Conservation (phyloP, 169 alveolate species). For the Babesia caballi region DNA sequence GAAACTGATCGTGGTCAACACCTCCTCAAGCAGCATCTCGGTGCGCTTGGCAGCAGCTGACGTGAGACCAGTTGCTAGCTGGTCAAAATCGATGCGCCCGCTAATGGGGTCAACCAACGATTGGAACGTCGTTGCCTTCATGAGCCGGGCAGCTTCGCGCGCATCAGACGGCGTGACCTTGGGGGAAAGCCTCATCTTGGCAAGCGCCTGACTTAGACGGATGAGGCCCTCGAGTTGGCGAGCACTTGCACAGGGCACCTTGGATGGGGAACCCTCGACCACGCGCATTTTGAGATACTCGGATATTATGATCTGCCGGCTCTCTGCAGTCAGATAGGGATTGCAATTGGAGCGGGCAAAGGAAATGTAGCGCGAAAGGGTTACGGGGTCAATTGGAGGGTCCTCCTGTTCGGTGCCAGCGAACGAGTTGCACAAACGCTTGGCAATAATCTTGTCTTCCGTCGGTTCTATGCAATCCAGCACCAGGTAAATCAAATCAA, state of each 20-base stretch:
- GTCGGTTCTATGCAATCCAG: conserved; percentile 85
- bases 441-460: conserved; percentile 82
- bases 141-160: conserved; percentile 94
- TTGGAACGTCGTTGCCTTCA: conserved; percentile 96
- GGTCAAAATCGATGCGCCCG: conserved; percentile 95
- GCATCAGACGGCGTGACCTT: conserved; percentile 89
- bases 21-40: conserved; percentile 13
- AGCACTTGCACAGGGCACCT: conserved; percentile 93
- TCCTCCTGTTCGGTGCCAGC: conserved; percentile 69
- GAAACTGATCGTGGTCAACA: conserved; percentile 11
- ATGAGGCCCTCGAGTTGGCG: conserved; percentile 95
- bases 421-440: conserved; percentile 38
- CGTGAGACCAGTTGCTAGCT: conserved; percentile 88
- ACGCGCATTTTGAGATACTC: conserved; percentile 80
- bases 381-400: conserved; percentile 68
- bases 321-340: conserved; percentile 89
- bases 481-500: conserved; percentile 91
- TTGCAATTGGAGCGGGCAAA: conserved; percentile 88
- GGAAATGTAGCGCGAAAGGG: conserved; percentile 85
- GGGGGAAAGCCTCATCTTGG: conserved; percentile 90
- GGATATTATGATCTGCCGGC: conserved; percentile 79
- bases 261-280: conserved; percentile 40
- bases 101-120: conserved; percentile 98
- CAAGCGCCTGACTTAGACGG: conserved; percentile 95
- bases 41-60: conserved; percentile 21